A percentile compares a stretch with the other conserved stretches of the same genome.
phyloP scores from a whole-genome alignment of 1,139 yeast genomes.

The Zygosaccharomyces sapae region DNA sequence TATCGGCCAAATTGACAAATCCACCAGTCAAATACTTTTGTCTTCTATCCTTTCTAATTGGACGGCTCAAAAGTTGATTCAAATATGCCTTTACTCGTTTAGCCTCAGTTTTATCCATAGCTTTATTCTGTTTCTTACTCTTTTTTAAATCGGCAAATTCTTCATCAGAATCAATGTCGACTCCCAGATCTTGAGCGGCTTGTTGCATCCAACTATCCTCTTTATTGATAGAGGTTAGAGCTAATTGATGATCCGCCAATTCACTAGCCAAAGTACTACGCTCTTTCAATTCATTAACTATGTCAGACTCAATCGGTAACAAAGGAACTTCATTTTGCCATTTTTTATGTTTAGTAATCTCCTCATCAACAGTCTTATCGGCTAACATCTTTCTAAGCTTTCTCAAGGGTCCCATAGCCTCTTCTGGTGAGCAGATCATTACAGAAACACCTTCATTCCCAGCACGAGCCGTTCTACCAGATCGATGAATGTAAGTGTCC shows the following conservation, averaged over 20 bases:
- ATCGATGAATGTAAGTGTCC: slow-evolving; percentile 89
- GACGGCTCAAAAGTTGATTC: slow-evolving; percentile 49
- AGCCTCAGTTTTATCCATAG: slow-evolving; percentile 48
- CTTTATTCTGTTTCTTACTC: slow-evolving; percentile 57
- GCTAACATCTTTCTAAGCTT: slow-evolving; percentile 67
- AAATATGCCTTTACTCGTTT: slow-evolving; percentile 53
- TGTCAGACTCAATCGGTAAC: slow-evolving; percentile 72
- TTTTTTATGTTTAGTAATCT: slow-evolving; percentile 32
- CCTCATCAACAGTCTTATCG: slow-evolving; percentile 30
- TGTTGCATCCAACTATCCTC: slow-evolving; percentile 78
- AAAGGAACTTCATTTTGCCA: slow-evolving; percentile 61
- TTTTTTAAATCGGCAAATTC: slow-evolving; percentile 61
- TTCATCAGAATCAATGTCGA: slow-evolving; percentile 58
- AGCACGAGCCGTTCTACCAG: slow-evolving; percentile 98
- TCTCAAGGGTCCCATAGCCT: slow-evolving; percentile 79
- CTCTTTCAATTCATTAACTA: slow-evolving; percentile 64
- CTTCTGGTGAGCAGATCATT: slow-evolving; percentile 89
- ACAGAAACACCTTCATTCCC: slow-evolving; percentile 91
- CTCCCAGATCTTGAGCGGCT: slow-evolving; percentile 91
- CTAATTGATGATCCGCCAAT: slow-evolving; percentile 67
- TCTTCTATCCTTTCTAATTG: slow-evolving; percentile 65
- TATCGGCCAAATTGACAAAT: slow-evolving; percentile 75
- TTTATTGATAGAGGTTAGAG: slow-evolving; percentile 57
- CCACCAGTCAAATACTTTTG: slow-evolving; percentile 85
- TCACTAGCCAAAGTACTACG: slow-evolving; percentile 66